Conservation (phyloP, 1,139 yeast genomes). For the Saccharomyces hybrid region DNA sequence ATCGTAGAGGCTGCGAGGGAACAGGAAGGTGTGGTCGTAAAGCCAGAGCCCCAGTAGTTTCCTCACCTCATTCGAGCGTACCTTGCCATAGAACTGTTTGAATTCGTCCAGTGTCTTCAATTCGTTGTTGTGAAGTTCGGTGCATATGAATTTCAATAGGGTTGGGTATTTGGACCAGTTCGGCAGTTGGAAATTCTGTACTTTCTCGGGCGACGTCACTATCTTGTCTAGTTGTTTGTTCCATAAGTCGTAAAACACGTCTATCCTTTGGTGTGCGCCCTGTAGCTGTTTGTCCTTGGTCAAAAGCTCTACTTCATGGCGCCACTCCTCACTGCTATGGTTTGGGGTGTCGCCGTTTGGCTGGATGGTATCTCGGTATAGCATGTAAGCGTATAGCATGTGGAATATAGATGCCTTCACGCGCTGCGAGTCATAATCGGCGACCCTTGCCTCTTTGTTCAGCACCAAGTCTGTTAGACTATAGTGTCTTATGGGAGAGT, state of each 20-base stretch:
- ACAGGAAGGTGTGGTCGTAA: conserved; percentile 2
- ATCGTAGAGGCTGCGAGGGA: background rate
- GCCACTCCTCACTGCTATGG: conserved; percentile 7
- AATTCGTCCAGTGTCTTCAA: conserved; percentile 22
- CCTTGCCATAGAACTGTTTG: conserved; percentile 15
- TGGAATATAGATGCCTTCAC: conserved; percentile 27
- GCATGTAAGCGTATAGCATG: conserved; percentile 24
- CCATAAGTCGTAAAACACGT: conserved; percentile 24
- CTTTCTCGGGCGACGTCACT: conserved; percentile 11
- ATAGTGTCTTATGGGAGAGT: background rate
- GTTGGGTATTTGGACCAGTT: conserved; percentile 21
- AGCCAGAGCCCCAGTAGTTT: conserved; percentile 6
- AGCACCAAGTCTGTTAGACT: background rate
- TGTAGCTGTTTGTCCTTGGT: background rate
- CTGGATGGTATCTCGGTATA: conserved; percentile 16
- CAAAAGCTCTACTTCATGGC: conserved; percentile 8
- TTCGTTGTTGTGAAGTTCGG: conserved; percentile 15
- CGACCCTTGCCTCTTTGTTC: conserved; percentile 4
- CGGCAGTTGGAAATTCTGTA: conserved; percentile 25
- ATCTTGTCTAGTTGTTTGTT: conserved; percentile 12
- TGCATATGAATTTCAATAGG: conserved; percentile 13
- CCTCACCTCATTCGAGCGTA: conserved; percentile 11
- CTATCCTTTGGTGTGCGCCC: conserved; percentile 4
- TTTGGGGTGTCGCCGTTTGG: background rate
- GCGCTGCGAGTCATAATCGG: conserved; percentile 12